Percentiles rank a stretch among this genome's conserved stretches.
Evolutionary conservation across 805 yeast genomes (phyloP).

Genomic region (Maudiozyma bulderi): DNA sequence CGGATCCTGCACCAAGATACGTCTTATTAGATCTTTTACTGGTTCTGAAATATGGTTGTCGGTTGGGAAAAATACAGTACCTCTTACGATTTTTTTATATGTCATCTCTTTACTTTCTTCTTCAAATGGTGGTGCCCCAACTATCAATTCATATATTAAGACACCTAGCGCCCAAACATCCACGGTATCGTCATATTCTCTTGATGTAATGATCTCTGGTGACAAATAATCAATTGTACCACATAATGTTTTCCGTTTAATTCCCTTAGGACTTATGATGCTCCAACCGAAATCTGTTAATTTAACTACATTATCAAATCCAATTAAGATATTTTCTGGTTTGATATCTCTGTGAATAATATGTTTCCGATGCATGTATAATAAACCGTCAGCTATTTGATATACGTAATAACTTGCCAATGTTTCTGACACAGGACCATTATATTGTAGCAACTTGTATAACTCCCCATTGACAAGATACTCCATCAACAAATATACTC

Average conservation of each 20-base stretch:
- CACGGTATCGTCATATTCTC: slow-evolving; percentile 65
- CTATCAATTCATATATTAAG: slow-evolving; percentile 72
- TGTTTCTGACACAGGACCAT: slow-evolving; percentile 60
- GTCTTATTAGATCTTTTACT: slow-evolving; percentile 65
- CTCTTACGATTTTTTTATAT: slow-evolving; percentile 66
- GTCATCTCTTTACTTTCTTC: slow-evolving; percentile 71
- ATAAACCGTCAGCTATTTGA: slow-evolving; percentile 75
- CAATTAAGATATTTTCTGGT: slow-evolving; percentile 83
- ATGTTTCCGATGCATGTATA: slow-evolving; percentile 66
- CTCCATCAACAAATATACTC: slow-evolving; percentile 79
- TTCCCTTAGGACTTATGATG: slow-evolving; percentile 48
- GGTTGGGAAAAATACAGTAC: slow-evolving; percentile 66
- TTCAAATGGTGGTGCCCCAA: slow-evolving; percentile 89
- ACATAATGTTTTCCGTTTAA: slow-evolving; percentile 71
- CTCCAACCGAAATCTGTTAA: slow-evolving; percentile 97
- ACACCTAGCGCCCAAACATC: slow-evolving; percentile 94
- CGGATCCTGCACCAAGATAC: slow-evolving; percentile 61
- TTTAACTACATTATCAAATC: slow-evolving; percentile 66
- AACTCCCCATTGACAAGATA: slow-evolving; percentile 82
- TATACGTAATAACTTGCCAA: slow-evolving; percentile 69
- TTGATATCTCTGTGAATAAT: slow-evolving; percentile 89
- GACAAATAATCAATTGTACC: slow-evolving; percentile 93
- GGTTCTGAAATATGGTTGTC: slow-evolving; percentile 46
- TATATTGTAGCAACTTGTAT: slow-evolving; percentile 58
- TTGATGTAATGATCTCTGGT: slow-evolving; percentile 87